Evolutionary conservation across 805 yeast species (phyloP), one percentile per base, ranked within the genome.

Genomic region (Schwanniomyces yamadae): DNA sequence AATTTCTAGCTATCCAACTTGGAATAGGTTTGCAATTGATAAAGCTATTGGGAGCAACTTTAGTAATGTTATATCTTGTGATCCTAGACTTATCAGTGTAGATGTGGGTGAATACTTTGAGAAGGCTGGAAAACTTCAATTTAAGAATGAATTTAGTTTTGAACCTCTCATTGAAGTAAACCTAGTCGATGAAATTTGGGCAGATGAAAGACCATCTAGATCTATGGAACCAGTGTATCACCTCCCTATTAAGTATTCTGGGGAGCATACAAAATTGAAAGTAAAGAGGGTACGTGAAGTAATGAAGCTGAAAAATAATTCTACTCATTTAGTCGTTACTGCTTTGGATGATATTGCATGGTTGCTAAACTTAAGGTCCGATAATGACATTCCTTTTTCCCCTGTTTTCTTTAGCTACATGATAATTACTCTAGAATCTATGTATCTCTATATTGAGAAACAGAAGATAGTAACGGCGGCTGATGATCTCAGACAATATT

Each of bases 281-380:
- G 26, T 68, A n/a, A 20, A 36, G 6, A 40, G 57, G 16, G 52
- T 66, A 6, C 50, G 70, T 31, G 40, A 53, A 0, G 45, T 53
- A 8, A 57, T 79, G 50, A 50, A 30, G n/a, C 33, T 39, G 3
- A 51, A 36, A 37, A 58, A 39, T 16, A 31, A 41, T 5, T 50
- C 48, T 3, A 41, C 55, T 39, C 46, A 44, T 25, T 67, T 86
- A 30, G 64, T 89, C 10, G 67, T 86, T 3, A 70, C 80, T n/a
- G 80, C 89, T 1, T 61, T 90, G 34, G 97, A 91, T 63, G 96
- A 90, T 48, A 78, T 89, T 43, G 93, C 95, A 6, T 90, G 96
- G 96, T 62, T 89, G 28, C 74, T 89, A 54, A 91, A 91, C 54
- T 63, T 91, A 37, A 77, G 99, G 45, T 86, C 90, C 4, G 75